These are phyloP conservation scores for Rhododendron kiyosumense DNA, from an alignment of 148 eudicot genomes.

Conservation along the genomic window DNA sequence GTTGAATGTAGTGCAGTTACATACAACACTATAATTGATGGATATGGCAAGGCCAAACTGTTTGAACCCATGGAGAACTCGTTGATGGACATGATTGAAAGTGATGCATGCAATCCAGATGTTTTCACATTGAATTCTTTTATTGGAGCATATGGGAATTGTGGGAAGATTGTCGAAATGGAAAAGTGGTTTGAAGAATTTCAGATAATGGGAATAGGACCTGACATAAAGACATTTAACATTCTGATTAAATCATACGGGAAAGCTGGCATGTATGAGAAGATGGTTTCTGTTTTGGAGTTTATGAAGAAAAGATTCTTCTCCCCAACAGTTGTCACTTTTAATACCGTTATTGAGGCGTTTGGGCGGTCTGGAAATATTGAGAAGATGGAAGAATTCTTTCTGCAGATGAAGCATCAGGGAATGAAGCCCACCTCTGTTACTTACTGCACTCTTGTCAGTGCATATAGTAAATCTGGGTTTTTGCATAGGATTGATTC, in stretches of 20 bases:
- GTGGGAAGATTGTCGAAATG: constrained; percentile 62
- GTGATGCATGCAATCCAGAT: constrained; percentile 63
- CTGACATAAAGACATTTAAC: constrained; percentile 74
- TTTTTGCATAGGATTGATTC: constrained; percentile 66
- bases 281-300: constrained; percentile 60
- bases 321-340: constrained; percentile 71
- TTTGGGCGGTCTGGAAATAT: constrained; percentile 60
- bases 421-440: constrained; percentile 80
- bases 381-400: constrained; percentile 60
- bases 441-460: constrained; percentile 73
- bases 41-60: constrained; percentile 74
- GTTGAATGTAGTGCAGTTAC: constrained; percentile 55
- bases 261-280: constrained; percentile 55
- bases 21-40: constrained; percentile 80
- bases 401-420: constrained; percentile 85
- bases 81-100: constrained; percentile 63
- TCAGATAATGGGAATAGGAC: constrained; percentile 72
- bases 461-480: constrained; percentile 66
- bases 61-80: constrained; percentile 67
- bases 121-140: constrained; percentile 79
- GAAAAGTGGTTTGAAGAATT: constrained; percentile 87
- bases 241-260: constrained; percentile 83
- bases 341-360: constrained; percentile 57
- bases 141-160: constrained; percentile 67
- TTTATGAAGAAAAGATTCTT: constrained; percentile 69